Conservation (phyloP, 495 filamentous ascomycete species). For the Cetradonia linearis region DNA sequence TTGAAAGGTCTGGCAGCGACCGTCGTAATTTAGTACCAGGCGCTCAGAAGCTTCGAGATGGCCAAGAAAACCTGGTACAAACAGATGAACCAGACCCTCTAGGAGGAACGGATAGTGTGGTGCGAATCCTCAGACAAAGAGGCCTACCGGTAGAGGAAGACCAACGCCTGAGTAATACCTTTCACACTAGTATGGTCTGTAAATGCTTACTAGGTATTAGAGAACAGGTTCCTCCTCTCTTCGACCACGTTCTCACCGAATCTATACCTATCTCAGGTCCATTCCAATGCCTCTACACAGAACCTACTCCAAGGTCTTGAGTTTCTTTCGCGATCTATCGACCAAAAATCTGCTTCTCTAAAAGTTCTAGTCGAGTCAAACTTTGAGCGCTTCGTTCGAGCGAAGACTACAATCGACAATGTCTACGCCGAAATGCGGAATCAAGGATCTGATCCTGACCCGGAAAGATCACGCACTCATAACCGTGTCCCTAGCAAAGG, state of each 20-base stretch:
- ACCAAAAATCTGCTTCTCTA: constrained; percentile 90
- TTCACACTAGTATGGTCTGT: constrained; percentile 7
- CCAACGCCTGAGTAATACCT: constrained; percentile 51
- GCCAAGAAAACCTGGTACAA: constrained; percentile 65
- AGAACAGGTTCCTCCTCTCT: constrained; percentile 85
- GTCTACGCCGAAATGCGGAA: constrained; percentile 98
- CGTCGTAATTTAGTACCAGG: constrained; percentile 55
- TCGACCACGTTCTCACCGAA: constrained; percentile 92
- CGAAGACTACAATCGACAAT: constrained; percentile 94
- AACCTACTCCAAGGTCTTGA: constrained; percentile 70
- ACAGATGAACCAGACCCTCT: constrained; percentile 88
- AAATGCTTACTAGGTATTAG: constrained; percentile 32
- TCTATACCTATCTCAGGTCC: constrained; percentile 83
- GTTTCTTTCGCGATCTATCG: constrained; percentile 76
- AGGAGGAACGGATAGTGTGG: constrained; percentile 72
- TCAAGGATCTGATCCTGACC: constrained; percentile 57
- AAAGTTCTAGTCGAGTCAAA: constrained; percentile 95
- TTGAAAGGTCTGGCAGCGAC: constrained; percentile 62
- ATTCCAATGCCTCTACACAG: constrained; percentile 70
- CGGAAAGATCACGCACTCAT: constrained; percentile 41
- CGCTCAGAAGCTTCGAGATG: constrained; percentile 55
- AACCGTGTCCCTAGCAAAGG: constrained; percentile 45
- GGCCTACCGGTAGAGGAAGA: constrained; percentile 84
- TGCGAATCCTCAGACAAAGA: constrained; percentile 60
- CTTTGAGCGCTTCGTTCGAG: constrained; percentile 92